A percentile compares a stretch with the other conserved stretches of the same genome.
Evolutionary conservation across 495 filamentous ascomycete genomes (phyloP).

Genomic region (Aspergillus saccharolyticus): DNA sequence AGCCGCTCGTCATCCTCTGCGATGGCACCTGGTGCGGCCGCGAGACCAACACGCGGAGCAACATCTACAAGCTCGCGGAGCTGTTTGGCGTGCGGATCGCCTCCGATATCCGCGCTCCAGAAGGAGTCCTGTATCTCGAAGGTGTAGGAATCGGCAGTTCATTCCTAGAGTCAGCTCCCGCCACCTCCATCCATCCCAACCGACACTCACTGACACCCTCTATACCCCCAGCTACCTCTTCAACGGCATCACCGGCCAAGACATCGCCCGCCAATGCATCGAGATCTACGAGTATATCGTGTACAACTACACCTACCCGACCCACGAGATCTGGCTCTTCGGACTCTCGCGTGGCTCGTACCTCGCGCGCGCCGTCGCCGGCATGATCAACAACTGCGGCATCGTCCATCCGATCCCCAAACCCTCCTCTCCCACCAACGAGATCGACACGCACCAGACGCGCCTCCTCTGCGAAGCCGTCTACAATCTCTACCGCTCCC

Average conservation of each 20-base stretch:
- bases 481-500: not conserved
- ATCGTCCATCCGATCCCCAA: not conserved
- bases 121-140: not conserved
- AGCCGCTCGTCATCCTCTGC: not conserved
- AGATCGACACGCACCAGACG: not conserved
- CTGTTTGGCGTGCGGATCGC: not conserved
- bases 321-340: not conserved
- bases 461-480: not conserved
- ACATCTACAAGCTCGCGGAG: not conserved
- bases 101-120: no score
- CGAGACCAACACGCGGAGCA: not conserved
- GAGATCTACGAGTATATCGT: not conserved
- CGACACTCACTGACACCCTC: not conserved
- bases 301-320: not conserved
- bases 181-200: not conserved
- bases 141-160: not conserved
- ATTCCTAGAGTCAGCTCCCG: not conserved
- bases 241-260: not conserved
- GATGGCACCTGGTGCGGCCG: not conserved
- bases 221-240: not conserved
- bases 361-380: not conserved
- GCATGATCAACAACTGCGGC: not conserved
- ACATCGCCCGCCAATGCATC: not conserved
- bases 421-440: not conserved
- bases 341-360: not conserved